phyloP scores from a whole-genome alignment of 164 flowering plant genomes.

The Stephania japonica region DNA sequence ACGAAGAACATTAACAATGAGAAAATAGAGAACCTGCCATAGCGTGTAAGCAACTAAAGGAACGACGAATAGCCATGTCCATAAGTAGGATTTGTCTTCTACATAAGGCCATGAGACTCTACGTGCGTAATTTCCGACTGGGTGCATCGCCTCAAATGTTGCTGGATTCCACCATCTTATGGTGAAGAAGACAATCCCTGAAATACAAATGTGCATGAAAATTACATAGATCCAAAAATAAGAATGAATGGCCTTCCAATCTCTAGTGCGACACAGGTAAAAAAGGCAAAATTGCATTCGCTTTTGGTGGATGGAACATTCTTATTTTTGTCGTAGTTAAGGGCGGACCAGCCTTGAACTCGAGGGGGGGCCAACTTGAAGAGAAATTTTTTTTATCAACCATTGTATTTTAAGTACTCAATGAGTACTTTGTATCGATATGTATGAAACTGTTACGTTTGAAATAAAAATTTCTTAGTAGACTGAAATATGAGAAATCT shows the following conservation, averaged over 20 bases:
- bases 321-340: too few species aligned
- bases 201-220: slow-evolving; percentile 2
- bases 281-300: too few species aligned
- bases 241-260: neutral
- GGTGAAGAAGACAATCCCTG: slow-evolving; percentile 90
- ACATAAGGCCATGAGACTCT: slow-evolving; percentile 91
- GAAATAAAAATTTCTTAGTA: too few species aligned
- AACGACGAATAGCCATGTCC: slow-evolving; percentile 87
- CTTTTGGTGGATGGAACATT: neutral
- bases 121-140: slow-evolving; percentile 48
- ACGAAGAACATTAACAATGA: slow-evolving; percentile 87
- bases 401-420: too few species aligned
- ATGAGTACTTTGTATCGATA: too few species aligned
- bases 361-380: too few species aligned
- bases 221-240: neutral
- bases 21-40: slow-evolving; percentile 90
- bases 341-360: too few species aligned
- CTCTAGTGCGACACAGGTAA: neutral
- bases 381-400: too few species aligned
- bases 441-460: too few species aligned
- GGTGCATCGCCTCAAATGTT: slow-evolving; percentile 83
- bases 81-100: slow-evolving; percentile 59
- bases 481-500: too few species aligned
- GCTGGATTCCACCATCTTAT: slow-evolving; percentile 96
- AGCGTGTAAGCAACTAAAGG: slow-evolving; percentile 74